Percentiles rank a stretch among this genome's conserved stretches.
Conservation (phyloP, 2,329 filamentous ascomycete species). For the Aspergillus sp. region DNA sequence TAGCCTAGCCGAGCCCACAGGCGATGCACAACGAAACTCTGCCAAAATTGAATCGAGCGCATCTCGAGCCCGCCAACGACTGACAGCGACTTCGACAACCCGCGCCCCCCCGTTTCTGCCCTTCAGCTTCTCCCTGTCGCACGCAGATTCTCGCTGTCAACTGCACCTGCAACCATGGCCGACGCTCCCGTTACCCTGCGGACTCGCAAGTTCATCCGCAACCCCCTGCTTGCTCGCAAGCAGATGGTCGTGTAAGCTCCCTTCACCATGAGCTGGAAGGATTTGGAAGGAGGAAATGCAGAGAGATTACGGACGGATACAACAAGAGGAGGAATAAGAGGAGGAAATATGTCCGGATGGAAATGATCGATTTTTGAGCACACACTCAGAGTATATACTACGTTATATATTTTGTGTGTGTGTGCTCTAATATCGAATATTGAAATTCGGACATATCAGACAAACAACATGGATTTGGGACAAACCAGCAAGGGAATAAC, state of each 20-base stretch:
- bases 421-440: background rate
- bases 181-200: constrained; percentile 77
- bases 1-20: constrained; percentile 47
- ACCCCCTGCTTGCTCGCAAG: constrained; percentile 97
- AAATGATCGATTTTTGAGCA: background rate
- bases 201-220: constrained; percentile 99
- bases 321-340: constrained; percentile 8
- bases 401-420: background rate
- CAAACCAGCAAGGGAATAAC: background rate
- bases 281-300: background rate
- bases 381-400: background rate
- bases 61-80: constrained; percentile 33
- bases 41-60: constrained; percentile 34
- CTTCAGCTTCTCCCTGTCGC: constrained; percentile 27
- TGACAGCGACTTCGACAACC: constrained; percentile 32
- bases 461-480: background rate
- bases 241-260: constrained; percentile 98
- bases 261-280: constrained; percentile 10
- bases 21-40: constrained; percentile 26
- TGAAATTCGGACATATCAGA: background rate
- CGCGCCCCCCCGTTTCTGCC: constrained; percentile 27
- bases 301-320: background rate
- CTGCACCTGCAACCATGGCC: constrained; percentile 73
- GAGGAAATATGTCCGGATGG: background rate
- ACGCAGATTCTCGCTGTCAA: constrained; percentile 38